These are phyloP conservation scores for Pythium rhizo-oryzae DNA, from an alignment of 352 stramenopile species.

Conservation along the genomic window DNA sequence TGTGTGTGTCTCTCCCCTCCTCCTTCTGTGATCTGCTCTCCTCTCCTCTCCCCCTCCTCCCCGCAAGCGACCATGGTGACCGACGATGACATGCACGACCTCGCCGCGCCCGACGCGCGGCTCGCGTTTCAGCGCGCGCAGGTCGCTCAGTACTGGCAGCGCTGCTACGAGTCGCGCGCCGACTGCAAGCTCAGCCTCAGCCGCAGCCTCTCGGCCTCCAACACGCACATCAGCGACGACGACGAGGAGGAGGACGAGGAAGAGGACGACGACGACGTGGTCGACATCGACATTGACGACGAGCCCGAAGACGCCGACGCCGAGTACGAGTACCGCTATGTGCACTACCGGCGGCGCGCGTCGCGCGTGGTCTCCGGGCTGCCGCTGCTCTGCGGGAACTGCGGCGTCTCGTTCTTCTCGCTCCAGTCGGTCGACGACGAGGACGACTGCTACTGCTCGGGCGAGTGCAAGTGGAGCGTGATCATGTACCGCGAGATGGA, in stretches of 20 bases:
- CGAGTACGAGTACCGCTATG: constrained; percentile 24
- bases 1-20: neutral
- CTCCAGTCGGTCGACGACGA: constrained; percentile 65
- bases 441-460: constrained; percentile 82
- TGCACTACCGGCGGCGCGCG: constrained; percentile 20
- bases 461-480: constrained; percentile 90
- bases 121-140: constrained; percentile 13
- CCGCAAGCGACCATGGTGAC: constrained; percentile 1
- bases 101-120: constrained; percentile 3
- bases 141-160: constrained; percentile 31
- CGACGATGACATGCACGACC: neutral
- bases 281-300: constrained; percentile 7
- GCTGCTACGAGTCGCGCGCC: constrained; percentile 13
- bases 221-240: constrained; percentile 20
- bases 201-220: constrained; percentile 18
- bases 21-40: neutral
- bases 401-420: constrained; percentile 82
- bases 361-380: constrained; percentile 55
- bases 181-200: constrained; percentile 12
- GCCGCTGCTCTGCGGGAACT: constrained; percentile 81
- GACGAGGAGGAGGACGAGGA: constrained; percentile 11
- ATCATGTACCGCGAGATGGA: constrained; percentile 88
- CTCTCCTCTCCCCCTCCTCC: neutral
- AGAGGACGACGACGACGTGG: neutral
- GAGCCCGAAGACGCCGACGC: constrained; percentile 6